A percentile compares a stretch with the other conserved stretches of the same genome.
Evolutionary conservation across 345 rosid species (phyloP).

Genomic region (Arabis hirsuta): DNA sequence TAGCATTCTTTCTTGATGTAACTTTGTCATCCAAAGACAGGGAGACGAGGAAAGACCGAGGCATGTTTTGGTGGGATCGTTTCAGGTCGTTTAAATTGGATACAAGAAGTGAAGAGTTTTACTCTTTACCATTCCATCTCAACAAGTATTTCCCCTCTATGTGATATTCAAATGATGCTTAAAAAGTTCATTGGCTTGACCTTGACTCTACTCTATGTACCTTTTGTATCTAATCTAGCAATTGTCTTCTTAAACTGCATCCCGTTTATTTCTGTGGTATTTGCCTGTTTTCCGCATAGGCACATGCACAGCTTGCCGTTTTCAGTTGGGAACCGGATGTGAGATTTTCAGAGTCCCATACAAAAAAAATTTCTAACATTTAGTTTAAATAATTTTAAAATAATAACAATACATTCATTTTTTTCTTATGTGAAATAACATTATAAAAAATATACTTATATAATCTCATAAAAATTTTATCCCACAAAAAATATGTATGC

Average conservation of each 20-base stretch:
- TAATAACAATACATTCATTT: too few species aligned
- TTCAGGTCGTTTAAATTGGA: conserved; percentile 85
- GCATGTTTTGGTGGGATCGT: conserved; percentile 90
- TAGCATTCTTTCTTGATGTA: conserved; percentile 72
- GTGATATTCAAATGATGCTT: conserved; percentile 45
- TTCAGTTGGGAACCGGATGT: not conserved
- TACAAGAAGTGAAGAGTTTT: conserved; percentile 95
- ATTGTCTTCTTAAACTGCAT: conserved; percentile 10
- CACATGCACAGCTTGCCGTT: conserved; percentile 19
- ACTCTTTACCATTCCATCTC: conserved; percentile 86
- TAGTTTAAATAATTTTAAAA: too few species aligned
- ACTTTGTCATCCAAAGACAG: conserved; percentile 66
- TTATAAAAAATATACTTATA: too few species aligned
- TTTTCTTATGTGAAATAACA: too few species aligned
- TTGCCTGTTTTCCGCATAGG: conserved; percentile 7
- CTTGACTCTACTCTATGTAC: not conserved
- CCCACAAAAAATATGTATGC: too few species aligned
- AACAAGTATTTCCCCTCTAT: conserved; percentile 96
- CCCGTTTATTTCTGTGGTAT: not conserved
- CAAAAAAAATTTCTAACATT: too few species aligned
- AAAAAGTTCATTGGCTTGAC: conserved; percentile 23
- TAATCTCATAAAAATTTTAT: too few species aligned
- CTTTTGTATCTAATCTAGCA: conserved; percentile 3
- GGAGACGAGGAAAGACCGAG: conserved; percentile 71
- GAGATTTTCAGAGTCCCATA: too few species aligned